Conservation (phyloP, 2,329 filamentous ascomycete species). For the Macroventuria anomochaeta region DNA sequence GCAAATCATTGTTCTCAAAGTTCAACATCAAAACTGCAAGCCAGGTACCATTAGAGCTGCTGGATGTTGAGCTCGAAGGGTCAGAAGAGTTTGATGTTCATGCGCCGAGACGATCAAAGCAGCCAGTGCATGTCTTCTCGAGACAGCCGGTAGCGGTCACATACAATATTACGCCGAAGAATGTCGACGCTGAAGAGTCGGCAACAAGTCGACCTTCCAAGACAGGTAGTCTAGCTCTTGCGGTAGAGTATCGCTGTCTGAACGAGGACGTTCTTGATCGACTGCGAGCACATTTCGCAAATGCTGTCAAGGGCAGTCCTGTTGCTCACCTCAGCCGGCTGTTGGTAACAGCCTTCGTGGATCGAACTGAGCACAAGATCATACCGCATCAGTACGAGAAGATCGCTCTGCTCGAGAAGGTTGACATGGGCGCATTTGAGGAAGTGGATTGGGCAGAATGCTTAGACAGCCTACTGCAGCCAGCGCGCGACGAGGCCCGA, state of each 20-base stretch:
- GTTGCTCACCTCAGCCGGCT: constrained; percentile 58
- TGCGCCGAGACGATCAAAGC: constrained; percentile 56
- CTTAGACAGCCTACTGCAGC: constrained; percentile 58
- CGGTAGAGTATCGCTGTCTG: constrained; percentile 76
- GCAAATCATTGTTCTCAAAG: constrained; percentile 78
- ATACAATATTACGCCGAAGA: constrained; percentile 75
- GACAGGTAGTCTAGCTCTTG: constrained; percentile 63
- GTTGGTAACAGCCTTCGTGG: constrained; percentile 58
- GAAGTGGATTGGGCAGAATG: constrained; percentile 62
- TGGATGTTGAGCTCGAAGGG: constrained; percentile 71
- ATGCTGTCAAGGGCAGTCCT: constrained; percentile 55
- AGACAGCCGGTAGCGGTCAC: constrained; percentile 81
- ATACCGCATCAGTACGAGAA: constrained; percentile 60
- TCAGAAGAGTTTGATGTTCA: constrained; percentile 73
- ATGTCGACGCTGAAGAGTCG: constrained; percentile 32
- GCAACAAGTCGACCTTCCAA: constrained; percentile 40
- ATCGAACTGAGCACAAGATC: constrained; percentile 54
- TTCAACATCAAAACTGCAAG: constrained; percentile 89
- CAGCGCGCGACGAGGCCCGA: constrained; percentile 53
- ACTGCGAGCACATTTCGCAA: constrained; percentile 55
- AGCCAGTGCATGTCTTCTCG: constrained; percentile 70
- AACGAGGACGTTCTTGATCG: constrained; percentile 71
- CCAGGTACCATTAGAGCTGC: constrained; percentile 74
- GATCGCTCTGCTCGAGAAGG: constrained; percentile 60
- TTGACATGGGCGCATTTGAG: constrained; percentile 60